A percentile compares a stretch with the other conserved stretches of the same genome.
Evolutionary conservation across 768 basidiomycete genomes (phyloP).

Genomic region (Cystobasidium onofrii): DNA sequence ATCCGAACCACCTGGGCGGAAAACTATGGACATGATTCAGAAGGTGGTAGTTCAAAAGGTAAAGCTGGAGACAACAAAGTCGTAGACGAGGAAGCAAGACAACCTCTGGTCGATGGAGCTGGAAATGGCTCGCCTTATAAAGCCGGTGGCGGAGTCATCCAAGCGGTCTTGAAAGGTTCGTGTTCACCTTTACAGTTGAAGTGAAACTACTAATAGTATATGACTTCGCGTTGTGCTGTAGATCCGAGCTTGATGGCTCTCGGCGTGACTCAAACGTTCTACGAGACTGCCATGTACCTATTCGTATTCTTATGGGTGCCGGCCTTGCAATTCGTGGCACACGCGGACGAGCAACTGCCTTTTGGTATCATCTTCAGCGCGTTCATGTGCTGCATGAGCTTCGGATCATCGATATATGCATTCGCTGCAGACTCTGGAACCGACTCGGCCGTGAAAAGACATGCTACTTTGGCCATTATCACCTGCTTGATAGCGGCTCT

Average conservation of each 20-base stretch:
- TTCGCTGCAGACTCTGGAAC: constrained; percentile 32
- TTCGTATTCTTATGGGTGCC: constrained; percentile 80
- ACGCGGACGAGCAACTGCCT: constrained; percentile 56
- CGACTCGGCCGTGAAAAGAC: constrained; percentile 7
- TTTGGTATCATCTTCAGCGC: constrained; percentile 71
- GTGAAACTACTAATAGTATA: not conserved
- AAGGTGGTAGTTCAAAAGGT: constrained; percentile 20
- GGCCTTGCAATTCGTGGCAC: constrained; percentile 51
- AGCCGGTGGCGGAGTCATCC: not conserved
- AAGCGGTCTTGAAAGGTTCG: not conserved
- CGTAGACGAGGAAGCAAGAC: constrained; percentile 7
- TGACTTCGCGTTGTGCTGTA: constrained; percentile 39
- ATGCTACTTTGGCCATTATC: constrained; percentile 20
- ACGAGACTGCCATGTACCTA: constrained; percentile 76
- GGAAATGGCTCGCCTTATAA: not conserved
- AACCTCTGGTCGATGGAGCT: constrained; percentile 4
- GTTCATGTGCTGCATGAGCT: constrained; percentile 66
- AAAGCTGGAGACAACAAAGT: not conserved
- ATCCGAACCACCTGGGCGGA: constrained; percentile 60
- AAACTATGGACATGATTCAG: constrained; percentile 56
- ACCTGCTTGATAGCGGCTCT: constrained; percentile 11
- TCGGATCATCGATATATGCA: constrained; percentile 38
- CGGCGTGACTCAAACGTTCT: constrained; percentile 68
- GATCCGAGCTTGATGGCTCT: constrained; percentile 59
- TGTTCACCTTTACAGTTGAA: not conserved